Evolutionary conservation across 805 yeast genomes (phyloP).

Genomic region (Tetrapisispora namnaoensis): DNA sequence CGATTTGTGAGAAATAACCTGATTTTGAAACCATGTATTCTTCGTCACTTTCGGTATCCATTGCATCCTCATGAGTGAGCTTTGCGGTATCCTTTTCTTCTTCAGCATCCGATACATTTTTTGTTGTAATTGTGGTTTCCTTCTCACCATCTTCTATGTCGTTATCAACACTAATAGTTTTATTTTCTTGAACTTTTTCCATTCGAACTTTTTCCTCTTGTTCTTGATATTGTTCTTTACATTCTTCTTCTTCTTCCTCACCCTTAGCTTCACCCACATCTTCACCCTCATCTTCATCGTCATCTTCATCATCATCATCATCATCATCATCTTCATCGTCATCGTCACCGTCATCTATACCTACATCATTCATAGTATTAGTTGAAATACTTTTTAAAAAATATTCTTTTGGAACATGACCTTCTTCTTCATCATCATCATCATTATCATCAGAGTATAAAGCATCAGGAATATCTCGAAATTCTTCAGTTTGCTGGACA

Average conservation of each 20-base stretch:
- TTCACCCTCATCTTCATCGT: slow-evolving; percentile 6
- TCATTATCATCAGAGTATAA: slow-evolving; percentile 4
- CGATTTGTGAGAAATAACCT: not conserved
- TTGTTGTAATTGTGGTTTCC: not conserved
- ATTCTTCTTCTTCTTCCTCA: no score
- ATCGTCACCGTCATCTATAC: not conserved
- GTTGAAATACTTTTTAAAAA: slow-evolving; percentile 1
- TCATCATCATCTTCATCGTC: slow-evolving; percentile 1
- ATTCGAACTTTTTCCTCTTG: no score
- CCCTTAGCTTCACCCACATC: no score
- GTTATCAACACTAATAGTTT: not conserved
- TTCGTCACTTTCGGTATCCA: slow-evolving; percentile 5
- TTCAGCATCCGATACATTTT: slow-evolving; percentile 3
- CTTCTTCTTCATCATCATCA: slow-evolving; percentile 4
- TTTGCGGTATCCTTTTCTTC: slow-evolving; percentile 3
- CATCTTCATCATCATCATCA: not conserved
- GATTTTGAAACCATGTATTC: not conserved
- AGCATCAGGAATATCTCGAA: slow-evolving; percentile 1
- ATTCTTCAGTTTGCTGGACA: slow-evolving; percentile 4
- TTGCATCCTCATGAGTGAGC: slow-evolving; percentile 5
- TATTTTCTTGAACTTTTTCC: no score
- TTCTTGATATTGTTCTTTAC: no score
- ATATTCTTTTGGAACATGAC: slow-evolving; percentile 3
- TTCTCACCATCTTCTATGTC: not conserved
- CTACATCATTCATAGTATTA: not conserved